phyloP scores from a whole-genome alignment of 139 green algal genomes.

The Tetraselmis striata region DNA sequence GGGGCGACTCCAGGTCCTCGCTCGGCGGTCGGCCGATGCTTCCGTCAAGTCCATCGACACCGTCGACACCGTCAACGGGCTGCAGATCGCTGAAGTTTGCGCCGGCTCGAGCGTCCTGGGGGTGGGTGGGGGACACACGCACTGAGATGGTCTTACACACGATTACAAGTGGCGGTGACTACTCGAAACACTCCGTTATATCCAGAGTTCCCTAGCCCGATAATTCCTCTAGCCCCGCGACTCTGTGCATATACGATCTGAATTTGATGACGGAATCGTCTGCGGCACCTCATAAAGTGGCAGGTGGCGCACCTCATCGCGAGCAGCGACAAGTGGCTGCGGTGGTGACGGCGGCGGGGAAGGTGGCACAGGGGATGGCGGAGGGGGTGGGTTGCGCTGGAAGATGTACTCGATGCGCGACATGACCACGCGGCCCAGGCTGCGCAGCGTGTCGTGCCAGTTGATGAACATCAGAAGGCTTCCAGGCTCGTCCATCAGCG shows the following conservation, averaged over 20 bases:
- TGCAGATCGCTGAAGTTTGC: neutral
- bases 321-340: neutral
- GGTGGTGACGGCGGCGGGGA: neutral
- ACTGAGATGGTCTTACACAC: no score
- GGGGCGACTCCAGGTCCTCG: neutral
- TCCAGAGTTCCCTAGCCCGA: no score
- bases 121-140: no score
- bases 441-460: neutral
- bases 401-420: neutral
- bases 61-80: neutral
- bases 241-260: no score
- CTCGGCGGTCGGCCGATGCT: neutral
- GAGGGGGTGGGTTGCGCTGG: neutral
- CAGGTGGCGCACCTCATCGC: neutral
- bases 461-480: neutral
- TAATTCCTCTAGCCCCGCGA: no score
- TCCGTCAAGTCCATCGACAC: neutral
- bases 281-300: no score
- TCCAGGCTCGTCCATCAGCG: neutral
- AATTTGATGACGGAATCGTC: no score
- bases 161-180: no score
- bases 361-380: neutral
- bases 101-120: neutral
- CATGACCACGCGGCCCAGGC: neutral
- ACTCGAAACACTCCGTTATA: no score